These are phyloP conservation scores for Xerocomus potaroensis DNA, from an alignment of 768 basidiomycete genomes.

Conservation along the genomic window DNA sequence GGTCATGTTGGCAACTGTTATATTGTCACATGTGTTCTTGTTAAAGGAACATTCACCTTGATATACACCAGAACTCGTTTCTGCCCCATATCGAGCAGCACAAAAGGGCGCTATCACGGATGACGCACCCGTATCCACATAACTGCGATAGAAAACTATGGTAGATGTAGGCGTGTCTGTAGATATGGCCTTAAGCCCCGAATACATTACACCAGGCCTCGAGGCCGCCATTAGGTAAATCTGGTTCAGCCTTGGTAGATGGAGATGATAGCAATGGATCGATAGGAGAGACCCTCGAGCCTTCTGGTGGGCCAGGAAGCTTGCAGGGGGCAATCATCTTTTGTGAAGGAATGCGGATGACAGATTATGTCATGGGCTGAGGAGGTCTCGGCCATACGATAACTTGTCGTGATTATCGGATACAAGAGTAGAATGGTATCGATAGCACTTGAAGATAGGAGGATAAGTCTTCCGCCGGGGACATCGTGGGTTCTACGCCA, in stretches of 20 bases:
- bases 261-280: no score
- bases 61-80: constrained; percentile 24
- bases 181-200: constrained; percentile 23
- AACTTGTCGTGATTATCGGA: no score
- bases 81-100: constrained; percentile 1
- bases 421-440: no score
- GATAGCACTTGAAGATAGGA: no score
- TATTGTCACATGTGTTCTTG: background rate
- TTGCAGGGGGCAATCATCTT: no score
- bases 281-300: no score
- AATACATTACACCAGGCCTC: constrained; percentile 25
- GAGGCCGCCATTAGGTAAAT: constrained; percentile 14
- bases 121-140: constrained; percentile 23
- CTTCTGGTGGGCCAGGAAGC: no score
- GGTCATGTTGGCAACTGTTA: constrained; percentile 17
- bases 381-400: no score
- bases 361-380: no score
- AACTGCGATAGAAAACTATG: constrained; percentile 27
- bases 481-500: no score
- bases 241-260: background rate
- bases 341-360: no score
- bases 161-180: background rate
- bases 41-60: constrained; percentile 12
- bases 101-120: background rate
- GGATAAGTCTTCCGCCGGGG: no score